Base-by-base conservation (phyloP, 169 alveolate genomes). In the Plasmodium billcollinsi region DNA sequence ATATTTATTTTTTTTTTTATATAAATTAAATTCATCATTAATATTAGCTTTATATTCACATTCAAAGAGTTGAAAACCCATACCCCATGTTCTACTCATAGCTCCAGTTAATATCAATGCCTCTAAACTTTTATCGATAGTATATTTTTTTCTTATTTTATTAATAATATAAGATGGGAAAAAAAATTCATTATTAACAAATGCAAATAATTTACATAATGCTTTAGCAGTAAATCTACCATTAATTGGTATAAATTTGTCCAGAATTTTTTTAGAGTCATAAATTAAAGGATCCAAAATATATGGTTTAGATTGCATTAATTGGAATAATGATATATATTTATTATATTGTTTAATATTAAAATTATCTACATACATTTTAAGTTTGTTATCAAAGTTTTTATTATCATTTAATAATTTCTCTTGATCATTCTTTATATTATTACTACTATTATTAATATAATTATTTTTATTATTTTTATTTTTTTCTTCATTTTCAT, bases 41-140 rank as follows among this genome's bases (percentile, higher is more conserved):
- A 83, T 88, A 14, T 61, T 61, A 0, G 54, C 92, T 26, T 47
- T 15, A 29, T 83, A 83, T 47, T 85, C 93, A 61, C 95, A 92
- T 29, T 92, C 95, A 49, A 92, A 72, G 7, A 92, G 59, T 74
- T 92, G 95, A 71, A 88, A 88, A 1, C 95, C 95, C 63, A 92
- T 62, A 2, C 93, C 89, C 95, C 95, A 92, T 39, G 56, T 92
- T 74, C 95, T 78, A 39, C 92, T 72, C 80, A 88, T 89, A 2
- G 94, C 95, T n/a, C 74, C 89, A 3, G 95, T 88, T 52, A 92
- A 61, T 5, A 92, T 72, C 50, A 88, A 39, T 49, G 94, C 88
- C 49, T 92, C 93, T 14, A 92, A 11, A 47, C 94, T 85, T 47
- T 92, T 62, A 50, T 92, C 95, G 3, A 56, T 43, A 7, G 91